phyloP scores from a whole-genome alignment of 352 stramenopile genomes.

The Thraustochytrium striatum region DNA sequence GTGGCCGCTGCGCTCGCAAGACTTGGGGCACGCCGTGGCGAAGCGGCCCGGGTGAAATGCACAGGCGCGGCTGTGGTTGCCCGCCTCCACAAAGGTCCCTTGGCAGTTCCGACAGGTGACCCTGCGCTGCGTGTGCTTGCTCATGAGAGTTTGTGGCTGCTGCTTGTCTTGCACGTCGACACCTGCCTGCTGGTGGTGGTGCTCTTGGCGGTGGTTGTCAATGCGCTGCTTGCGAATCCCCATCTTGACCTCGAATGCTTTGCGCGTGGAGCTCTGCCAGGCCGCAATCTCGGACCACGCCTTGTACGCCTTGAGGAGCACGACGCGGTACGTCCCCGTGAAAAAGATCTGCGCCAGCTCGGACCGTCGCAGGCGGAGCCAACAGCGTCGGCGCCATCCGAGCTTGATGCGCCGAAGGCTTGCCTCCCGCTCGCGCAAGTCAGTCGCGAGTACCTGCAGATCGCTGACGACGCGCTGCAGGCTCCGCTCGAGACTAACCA shows the following conservation, averaged over 20 bases:
- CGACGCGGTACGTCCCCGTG: not conserved
- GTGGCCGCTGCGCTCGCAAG: not conserved
- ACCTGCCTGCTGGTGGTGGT: not conserved
- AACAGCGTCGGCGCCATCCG: not conserved
- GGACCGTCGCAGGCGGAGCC: conserved; percentile 6
- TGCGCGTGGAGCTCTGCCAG: conserved; percentile 20
- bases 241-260: conserved; percentile 10
- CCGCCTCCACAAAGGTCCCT: not conserved
- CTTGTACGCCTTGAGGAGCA: not conserved
- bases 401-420: not conserved
- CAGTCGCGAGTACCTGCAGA: not conserved
- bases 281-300: not conserved
- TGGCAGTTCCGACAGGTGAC: conserved; percentile 16
- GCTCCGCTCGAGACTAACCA: conserved; percentile 10
- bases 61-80: conserved; percentile 28
- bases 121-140: conserved; percentile 6
- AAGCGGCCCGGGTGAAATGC: conserved; percentile 11
- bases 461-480: not conserved
- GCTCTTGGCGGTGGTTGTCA: not conserved
- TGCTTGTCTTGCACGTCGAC: not conserved
- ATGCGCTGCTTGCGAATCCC: not conserved
- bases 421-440: not conserved
- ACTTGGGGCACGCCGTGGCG: not conserved
- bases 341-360: conserved; percentile 25
- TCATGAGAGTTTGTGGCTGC: conserved; percentile 11